Base-by-base conservation (phyloP, 1,139 yeast species). In the Wickerhamiella infanticola region DNA sequence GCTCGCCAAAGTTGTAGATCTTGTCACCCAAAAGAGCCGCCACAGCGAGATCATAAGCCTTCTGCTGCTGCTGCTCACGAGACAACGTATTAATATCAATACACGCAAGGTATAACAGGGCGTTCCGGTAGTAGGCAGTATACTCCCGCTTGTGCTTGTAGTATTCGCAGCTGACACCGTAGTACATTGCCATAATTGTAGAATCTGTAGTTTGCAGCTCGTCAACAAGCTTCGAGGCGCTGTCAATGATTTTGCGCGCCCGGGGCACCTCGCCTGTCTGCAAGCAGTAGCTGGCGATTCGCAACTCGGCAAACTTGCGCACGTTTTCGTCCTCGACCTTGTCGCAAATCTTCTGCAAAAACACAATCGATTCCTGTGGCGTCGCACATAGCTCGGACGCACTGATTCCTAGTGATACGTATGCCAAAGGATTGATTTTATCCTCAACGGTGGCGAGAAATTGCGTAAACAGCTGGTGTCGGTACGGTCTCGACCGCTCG, bases 1-100 rank as follows among this genome's bases (percentile, higher is more conserved):
- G 74, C 65, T 93, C 98, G 45, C 98, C 98, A 64, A 90, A 90
- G 66, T 88, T 90, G 69, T 86, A 93, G 55, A 90, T 83, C 60
- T 77, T 79, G 58, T 86, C 95, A 42, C 97, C 98, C 55, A 90
- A 70, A 51, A 90, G 68, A 0, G 97, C 98, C 40, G 95, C 79
- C 45, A 86, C 72, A 50, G 94, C 74, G 56, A 90, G 72, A 55
- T 90, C 94, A 58, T 79, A 78, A 26, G 95, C 90, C 47, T 85
- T 69, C 49, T 67, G 70, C 53, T 72, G 72, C 53, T 66, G 73
- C 47, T 78, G 80, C 40, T 72, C 64, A 24, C 70, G 60, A 6
- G 77, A 66, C 54, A 81, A 67, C 52, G 72, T 76, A 48, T 54
- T 56, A 13, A 64, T 72, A 25, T 24, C 23, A 49, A 77, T 64